These are phyloP conservation scores for Canariomyces notabilis DNA, from an alignment of 2,329 filamentous ascomycete genomes.

Conservation along the genomic window DNA sequence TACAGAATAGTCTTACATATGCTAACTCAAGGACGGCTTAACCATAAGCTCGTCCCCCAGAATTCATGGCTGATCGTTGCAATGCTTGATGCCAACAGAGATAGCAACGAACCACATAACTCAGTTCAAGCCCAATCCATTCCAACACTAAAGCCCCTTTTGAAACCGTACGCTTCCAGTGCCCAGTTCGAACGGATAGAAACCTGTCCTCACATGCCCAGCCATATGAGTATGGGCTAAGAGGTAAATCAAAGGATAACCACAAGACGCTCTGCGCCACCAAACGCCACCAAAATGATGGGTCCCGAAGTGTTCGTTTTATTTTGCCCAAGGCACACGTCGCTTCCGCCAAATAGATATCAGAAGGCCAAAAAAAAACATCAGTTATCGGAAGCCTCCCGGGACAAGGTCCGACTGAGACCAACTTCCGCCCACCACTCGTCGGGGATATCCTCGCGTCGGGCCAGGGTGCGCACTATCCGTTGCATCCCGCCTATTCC, in stretches of 20 bases:
- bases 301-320: neutral
- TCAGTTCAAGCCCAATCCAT: too few relatives aligned
- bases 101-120: too few relatives aligned
- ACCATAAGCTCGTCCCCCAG: neutral
- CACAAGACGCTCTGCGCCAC: neutral
- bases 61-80: neutral
- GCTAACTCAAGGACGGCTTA: neutral
- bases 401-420: conserved; percentile 53
- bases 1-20: neutral
- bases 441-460: conserved; percentile 71
- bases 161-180: too few relatives aligned
- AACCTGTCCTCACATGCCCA: too few relatives aligned
- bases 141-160: too few relatives aligned
- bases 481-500: conserved; percentile 58
- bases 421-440: conserved; percentile 75
- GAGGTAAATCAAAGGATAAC: too few relatives aligned
- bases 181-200: too few relatives aligned
- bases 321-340: neutral
- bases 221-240: too few relatives aligned
- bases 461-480: conserved; percentile 65
- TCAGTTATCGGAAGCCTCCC: conserved; percentile 31
- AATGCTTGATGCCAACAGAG: too few relatives aligned
- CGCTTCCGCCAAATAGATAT: neutral
- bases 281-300: neutral
- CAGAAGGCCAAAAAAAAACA: neutral